phyloP scores from a whole-genome alignment of 768 basidiomycete species.

The Paxillus involutus region DNA sequence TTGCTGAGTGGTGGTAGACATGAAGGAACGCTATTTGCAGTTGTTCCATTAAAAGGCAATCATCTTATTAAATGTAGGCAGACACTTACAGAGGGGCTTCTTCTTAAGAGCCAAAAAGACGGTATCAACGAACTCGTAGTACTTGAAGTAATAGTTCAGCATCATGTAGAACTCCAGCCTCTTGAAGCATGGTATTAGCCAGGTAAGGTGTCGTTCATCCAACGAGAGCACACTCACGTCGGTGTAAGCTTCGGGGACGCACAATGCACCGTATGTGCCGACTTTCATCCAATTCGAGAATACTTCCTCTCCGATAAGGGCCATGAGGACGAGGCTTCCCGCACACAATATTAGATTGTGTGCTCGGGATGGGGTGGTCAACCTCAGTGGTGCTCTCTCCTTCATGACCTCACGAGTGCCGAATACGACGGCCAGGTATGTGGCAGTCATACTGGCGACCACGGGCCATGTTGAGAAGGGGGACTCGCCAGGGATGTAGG shows the following conservation, averaged over 20 bases:
- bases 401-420: conserved; percentile 82
- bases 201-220: not conserved
- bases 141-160: conserved; percentile 97
- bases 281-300: conserved; percentile 72
- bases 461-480: conserved; percentile 76
- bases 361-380: conserved; percentile 76
- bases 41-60: too few species aligned
- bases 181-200: conserved; percentile 36
- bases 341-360: conserved; percentile 86
- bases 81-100: conserved; percentile 79
- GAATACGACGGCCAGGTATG: conserved; percentile 87
- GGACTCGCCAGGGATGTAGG: conserved; percentile 72
- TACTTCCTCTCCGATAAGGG: conserved; percentile 86
- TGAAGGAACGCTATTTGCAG: conserved; percentile 77
- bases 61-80: not conserved
- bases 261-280: conserved; percentile 77
- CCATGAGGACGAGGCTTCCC: conserved; percentile 76
- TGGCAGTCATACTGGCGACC: conserved; percentile 64
- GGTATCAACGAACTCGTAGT: conserved; percentile 91
- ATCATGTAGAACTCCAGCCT: conserved; percentile 92
- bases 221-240: conserved; percentile 50
- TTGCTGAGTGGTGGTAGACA: conserved; percentile 97
- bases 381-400: conserved; percentile 64
- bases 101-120: conserved; percentile 96
- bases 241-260: conserved; percentile 75